Percentiles rank a stretch among this genome's conserved stretches.
Evolutionary conservation across 106 monocot species (phyloP).

Genomic region (Apostasia shenzhenica): DNA sequence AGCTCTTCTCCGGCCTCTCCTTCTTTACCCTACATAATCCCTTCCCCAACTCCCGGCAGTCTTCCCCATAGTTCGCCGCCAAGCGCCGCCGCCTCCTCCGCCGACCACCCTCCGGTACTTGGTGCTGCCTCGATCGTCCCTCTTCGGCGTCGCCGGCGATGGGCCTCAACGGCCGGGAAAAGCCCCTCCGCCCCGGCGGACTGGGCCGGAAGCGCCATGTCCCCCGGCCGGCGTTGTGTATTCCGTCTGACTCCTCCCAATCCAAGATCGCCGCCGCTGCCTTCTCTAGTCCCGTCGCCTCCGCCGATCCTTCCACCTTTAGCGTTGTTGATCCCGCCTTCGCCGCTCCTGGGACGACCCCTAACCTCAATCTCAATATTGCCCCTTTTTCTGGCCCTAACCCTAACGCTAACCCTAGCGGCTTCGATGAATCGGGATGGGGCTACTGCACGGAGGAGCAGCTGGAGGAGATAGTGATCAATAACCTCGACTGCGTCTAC

Average conservation of each 20-base stretch:
- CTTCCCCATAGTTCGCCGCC: too few species aligned
- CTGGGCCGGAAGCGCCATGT: slow-evolving; percentile 5
- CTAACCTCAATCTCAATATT: slow-evolving; percentile 6
- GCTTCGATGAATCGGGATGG: slow-evolving; percentile 31
- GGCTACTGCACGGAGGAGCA: slow-evolving; percentile 89
- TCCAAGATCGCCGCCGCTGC: neutral
- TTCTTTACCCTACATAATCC: too few species aligned
- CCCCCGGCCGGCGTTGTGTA: neutral
- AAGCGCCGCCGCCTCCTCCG: too few species aligned
- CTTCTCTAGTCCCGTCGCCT: slow-evolving; percentile 1
- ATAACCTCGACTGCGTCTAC: slow-evolving; percentile 72
- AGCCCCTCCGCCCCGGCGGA: slow-evolving; percentile 7
- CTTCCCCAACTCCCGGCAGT: too few species aligned
- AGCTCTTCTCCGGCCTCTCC: too few species aligned
- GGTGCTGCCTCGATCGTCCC: neutral
- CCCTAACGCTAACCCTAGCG: slow-evolving; percentile 10
- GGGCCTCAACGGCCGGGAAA: slow-evolving; percentile 27
- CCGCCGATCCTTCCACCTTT: neutral
- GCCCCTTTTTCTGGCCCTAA: neutral
- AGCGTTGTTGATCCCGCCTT: neutral
- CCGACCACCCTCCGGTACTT: too few species aligned
- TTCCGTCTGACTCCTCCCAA: neutral
- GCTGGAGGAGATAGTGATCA: slow-evolving; percentile 68
- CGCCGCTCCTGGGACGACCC: neutral
- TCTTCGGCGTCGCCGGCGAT: neutral